phyloP scores from a whole-genome alignment of 768 basidiomycete species.

The Boletus rubropictus region DNA sequence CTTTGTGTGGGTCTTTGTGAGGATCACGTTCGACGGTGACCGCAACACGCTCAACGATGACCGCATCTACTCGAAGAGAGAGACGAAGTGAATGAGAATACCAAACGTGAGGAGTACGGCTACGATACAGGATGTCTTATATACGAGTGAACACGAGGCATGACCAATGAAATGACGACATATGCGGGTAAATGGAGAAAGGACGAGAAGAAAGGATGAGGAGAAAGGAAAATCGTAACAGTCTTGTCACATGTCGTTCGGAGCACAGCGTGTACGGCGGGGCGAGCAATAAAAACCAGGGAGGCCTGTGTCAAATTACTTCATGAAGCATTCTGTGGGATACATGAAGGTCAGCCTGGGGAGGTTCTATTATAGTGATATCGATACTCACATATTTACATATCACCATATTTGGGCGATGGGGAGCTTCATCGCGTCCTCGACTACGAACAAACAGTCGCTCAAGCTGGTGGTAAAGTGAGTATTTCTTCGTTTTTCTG shows the following conservation, averaged over 20 bases:
- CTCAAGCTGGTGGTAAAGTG: constrained; percentile 66
- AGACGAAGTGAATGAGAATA: too few species aligned
- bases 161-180: too few species aligned
- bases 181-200: too few species aligned
- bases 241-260: constrained; percentile 72
- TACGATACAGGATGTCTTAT: too few species aligned
- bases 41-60: too few species aligned
- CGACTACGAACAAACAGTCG: constrained; percentile 58
- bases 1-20: constrained; percentile 69
- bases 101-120: too few species aligned
- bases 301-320: constrained; percentile 73
- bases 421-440: constrained; percentile 54
- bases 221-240: too few species aligned
- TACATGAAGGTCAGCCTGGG: constrained; percentile 54
- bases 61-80: too few species aligned
- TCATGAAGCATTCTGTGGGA: constrained; percentile 70
- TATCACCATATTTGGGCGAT: constrained; percentile 66
- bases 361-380: fast-evolving
- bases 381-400: constrained; percentile 22
- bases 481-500: constrained; percentile 27
- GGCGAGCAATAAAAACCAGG: constrained; percentile 69
- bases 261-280: constrained; percentile 55
- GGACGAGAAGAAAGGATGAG: too few species aligned
- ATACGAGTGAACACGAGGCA: too few species aligned
- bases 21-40: too few species aligned